These are phyloP conservation scores for Phytopythium kandeliae DNA, from an alignment of 352 stramenopile genomes.

Conservation along the genomic window DNA sequence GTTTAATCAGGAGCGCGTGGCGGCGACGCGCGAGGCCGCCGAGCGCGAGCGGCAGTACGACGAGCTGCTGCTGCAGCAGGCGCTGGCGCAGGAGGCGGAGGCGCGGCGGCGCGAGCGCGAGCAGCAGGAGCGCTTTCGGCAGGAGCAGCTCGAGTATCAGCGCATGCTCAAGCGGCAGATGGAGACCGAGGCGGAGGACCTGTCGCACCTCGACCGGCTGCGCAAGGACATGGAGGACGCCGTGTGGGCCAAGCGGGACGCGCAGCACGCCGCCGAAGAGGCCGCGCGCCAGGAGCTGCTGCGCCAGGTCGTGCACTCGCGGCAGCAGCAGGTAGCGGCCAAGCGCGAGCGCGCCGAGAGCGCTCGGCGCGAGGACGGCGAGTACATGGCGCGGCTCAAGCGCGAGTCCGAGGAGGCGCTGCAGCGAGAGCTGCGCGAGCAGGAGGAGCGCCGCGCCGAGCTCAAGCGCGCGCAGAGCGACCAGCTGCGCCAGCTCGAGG, in stretches of 20 bases:
- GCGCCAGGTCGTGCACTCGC: constrained; percentile 58
- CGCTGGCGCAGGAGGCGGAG: constrained; percentile 54
- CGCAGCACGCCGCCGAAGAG: constrained; percentile 65
- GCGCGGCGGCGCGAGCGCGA: constrained; percentile 50
- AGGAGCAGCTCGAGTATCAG: constrained; percentile 75
- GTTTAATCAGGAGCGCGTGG: constrained; percentile 68
- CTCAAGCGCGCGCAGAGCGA: constrained; percentile 69
- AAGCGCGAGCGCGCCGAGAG: constrained; percentile 34
- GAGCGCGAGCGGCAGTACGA: constrained; percentile 72
- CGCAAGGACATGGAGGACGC: constrained; percentile 77
- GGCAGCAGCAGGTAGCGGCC: constrained; percentile 40
- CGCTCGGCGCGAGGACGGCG: constrained; percentile 39
- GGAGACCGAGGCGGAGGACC: constrained; percentile 63
- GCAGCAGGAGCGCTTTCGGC: constrained; percentile 55
- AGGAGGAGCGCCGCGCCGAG: constrained; percentile 54
- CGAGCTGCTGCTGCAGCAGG: constrained; percentile 44
- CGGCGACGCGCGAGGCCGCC: constrained; percentile 26
- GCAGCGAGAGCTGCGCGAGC: constrained; percentile 72
- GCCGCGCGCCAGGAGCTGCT: constrained; percentile 64
- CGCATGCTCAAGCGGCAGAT: constrained; percentile 69
- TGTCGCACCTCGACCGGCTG: constrained; percentile 59
- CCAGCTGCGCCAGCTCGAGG: constrained; percentile 50
- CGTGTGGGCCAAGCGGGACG: constrained; percentile 73
- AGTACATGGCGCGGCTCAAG: constrained; percentile 60
- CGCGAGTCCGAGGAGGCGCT: constrained; percentile 68